Evolutionary conservation across 768 basidiomycete species (phyloP), one percentile per base, ranked within the genome.

Genomic region (Inosperma sp.): DNA sequence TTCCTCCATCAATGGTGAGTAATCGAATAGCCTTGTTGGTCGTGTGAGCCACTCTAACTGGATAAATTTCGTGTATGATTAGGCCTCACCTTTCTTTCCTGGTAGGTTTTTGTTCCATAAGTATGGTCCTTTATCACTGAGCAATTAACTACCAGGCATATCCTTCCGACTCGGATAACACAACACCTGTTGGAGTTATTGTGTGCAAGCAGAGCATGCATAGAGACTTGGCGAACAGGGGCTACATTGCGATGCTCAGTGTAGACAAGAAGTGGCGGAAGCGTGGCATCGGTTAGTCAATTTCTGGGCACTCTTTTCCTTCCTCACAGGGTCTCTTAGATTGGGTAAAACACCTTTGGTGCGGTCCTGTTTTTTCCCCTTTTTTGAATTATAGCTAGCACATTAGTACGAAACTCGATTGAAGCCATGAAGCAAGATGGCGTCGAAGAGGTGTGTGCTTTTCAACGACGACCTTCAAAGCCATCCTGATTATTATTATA

Each of bases 221-320:
- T 70, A 75, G 75, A 49, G 79, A 85, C 55, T 69, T 72, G 31
- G 72, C 81, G 8, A 90, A 93, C 64, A 71, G 96, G 64, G 96
- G 96, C 12, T 99, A 99, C 65, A 95, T 99, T 52, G 96, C 94
- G 30, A 98, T 98, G 96, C 80, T 98, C 49, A 92, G 90, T 62
- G 93, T 97, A 23, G 78, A 80, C 67, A 84, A 83, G 67, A 68
- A 74, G 31, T 96, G 84, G 80, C 77, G 95, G 30, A 88, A 95
- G 68, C 82, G 85, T 47, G 95, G 96, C 27, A 92, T 98, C 65
- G 92, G 93, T 93, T 66, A 65, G 87, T 78, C 50, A 55, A 52
- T 54, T 48, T 58, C 62, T 55, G 59, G 66, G 31, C 59, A 55
- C 65, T 67, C 68, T 62, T 62, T 66, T 53, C 66, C 62, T 57